Base-by-base conservation (phyloP, 164 flowering plant genomes). In the Chimonanthus praecox region DNA sequence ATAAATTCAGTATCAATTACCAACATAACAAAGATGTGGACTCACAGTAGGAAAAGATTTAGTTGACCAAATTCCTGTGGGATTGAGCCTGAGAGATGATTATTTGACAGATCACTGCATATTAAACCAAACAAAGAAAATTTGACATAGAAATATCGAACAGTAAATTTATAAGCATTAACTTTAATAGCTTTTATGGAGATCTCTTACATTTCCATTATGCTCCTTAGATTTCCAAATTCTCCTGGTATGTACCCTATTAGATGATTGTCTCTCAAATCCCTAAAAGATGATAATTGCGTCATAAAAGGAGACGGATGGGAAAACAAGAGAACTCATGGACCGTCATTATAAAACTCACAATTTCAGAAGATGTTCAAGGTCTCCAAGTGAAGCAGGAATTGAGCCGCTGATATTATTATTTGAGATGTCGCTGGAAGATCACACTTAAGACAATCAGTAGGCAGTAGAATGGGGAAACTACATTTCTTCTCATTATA, bases 311-410 rank as follows among this genome's bases (percentile, higher is more conserved):
- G 73, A 67, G 5, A 5, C 9, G 1, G 48, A 69, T 65, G 67
- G 61, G 15, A 3, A 5, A 62, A 5, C 20, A 72, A 43, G 10
- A 54, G 60, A 5, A 54, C 60, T 11, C 11, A 6, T 54, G n/a
- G 18, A 76, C 18, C 18, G 50, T 7, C 49, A 54, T n/a, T 8
- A 6, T 44, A 49, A 15, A 47, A 85, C 95, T 88, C 74, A 94
- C 99, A 95, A 80, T 82, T 89, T 95, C 10, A 92, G 82, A 70
- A 95, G 96, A 82, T 95, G 99, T 66, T 95, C 99, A 85, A 95
- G 80, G 71, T 93, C 96, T 72, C 99, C 99, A 74, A 95, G 77
- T 3, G 99, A 82, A 69, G 88, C 79, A 65, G 99, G 97, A 71
- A 94, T 89, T 44, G 84, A 44, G 43, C 99, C 99, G 77, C 79